Evolutionary conservation across 441 rosid species (phyloP), one percentile per base, ranked within the genome.

Genomic region (Adansonia rubrostipa): DNA sequence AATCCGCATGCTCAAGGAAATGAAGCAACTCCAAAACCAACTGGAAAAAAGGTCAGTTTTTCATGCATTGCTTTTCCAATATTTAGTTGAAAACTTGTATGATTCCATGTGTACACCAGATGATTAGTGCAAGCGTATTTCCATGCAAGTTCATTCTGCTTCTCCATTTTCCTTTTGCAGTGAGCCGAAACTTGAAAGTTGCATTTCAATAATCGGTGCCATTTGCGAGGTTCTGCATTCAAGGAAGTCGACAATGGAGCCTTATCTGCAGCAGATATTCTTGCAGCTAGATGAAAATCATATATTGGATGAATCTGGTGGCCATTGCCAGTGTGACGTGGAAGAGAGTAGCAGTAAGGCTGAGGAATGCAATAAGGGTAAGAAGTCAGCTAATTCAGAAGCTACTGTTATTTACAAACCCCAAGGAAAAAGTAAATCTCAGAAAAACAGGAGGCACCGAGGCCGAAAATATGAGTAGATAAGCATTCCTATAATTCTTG

Each of bases 41-140:
- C 58, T 83, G 14, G 75, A 62, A 48, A 33, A n/a, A n/a, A 75
- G 84, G 88, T 81, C 53, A 63, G 86, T 36, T 36, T 78, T 33
- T 51, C 33, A 17, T 77, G 5, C 14, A 64, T 66, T n/a, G 6
- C 36, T 0, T 60, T 60, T 11, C n/a, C 66, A 7, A 5, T 24
- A 20, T 3, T 0, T 53, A 48, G 6, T 15, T 53, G 17, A 4
- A 58, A 45, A 1, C 50, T 45, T 45, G 42, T 5, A 36, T 36
- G 42, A 36, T 36, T 36, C 42, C 42, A 5, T 36, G 42, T 36
- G 42, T 36, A 4, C 42, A 36, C 42, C 42, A 36, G 42, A 36
- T 36, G 42, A 36, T 36, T 36, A 5, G 42, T 36, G 42, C 42
- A 36, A 36, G 42, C 42, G 42, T 36, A 36, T 36, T 36, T 36